phyloP scores from a whole-genome alignment of 1,139 yeast genomes.

The Taphrina sp. region DNA sequence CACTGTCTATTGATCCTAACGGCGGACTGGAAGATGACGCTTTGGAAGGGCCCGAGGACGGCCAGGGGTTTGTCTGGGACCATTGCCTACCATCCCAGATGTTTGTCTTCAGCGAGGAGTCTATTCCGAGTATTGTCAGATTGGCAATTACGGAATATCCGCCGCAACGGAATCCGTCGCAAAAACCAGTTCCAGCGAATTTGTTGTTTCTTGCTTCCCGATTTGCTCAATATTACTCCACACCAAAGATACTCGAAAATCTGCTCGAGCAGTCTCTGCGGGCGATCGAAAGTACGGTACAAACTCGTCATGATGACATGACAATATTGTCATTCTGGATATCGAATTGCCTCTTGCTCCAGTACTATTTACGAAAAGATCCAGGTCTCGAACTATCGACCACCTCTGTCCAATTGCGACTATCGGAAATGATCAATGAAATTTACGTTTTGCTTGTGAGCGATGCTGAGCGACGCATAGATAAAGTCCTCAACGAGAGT shows the following conservation, averaged over 20 bases:
- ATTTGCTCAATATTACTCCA: conserved; percentile 47
- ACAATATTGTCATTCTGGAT: conserved; percentile 49
- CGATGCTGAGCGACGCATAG: conserved; percentile 47
- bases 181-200: conserved; percentile 50
- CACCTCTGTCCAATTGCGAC: conserved; percentile 42
- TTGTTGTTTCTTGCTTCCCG: conserved; percentile 47
- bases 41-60: conserved; percentile 36
- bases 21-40: conserved; percentile 36
- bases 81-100: conserved; percentile 46
- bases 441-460: conserved; percentile 45
- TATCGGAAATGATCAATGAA: conserved; percentile 45
- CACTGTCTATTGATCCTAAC: conserved; percentile 38
- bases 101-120: conserved; percentile 47
- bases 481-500: conserved; percentile 45
- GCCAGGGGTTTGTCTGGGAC: conserved; percentile 45
- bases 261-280: conserved; percentile 44
- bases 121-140: conserved; percentile 47
- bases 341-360: conserved; percentile 46
- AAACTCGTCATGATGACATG: conserved; percentile 45
- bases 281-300: conserved; percentile 44
- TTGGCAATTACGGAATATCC: conserved; percentile 45
- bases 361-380: conserved; percentile 48
- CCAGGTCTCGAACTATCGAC: conserved; percentile 43
- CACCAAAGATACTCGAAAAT: conserved; percentile 43
- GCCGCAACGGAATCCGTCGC: conserved; percentile 46